Evolutionary conservation across 1,284 basidiomycete species (phyloP).

Genomic region (Trametes sp.): DNA sequence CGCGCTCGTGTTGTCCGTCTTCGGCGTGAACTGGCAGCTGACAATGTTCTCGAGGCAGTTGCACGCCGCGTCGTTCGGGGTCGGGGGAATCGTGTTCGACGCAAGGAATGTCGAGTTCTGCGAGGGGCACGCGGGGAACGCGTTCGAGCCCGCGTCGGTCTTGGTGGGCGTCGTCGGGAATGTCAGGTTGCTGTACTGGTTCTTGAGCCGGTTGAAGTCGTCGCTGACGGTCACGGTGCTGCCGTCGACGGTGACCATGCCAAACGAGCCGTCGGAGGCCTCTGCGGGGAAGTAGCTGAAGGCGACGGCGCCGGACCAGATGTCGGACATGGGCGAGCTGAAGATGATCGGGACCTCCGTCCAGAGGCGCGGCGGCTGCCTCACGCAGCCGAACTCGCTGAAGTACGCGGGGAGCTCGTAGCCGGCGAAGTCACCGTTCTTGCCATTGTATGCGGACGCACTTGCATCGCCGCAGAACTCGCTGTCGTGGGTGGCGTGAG

Average conservation of each 20-base stretch:
- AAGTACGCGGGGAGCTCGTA: slow-evolving; percentile 89
- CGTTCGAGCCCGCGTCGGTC: slow-evolving; percentile 58
- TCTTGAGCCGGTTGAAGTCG: slow-evolving; percentile 76
- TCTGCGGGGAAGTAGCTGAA: slow-evolving; percentile 88
- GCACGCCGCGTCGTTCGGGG: slow-evolving; percentile 84
- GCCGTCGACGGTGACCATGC: slow-evolving; percentile 82
- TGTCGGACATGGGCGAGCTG: slow-evolving; percentile 72
- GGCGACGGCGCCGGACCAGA: slow-evolving; percentile 90
- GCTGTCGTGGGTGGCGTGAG: slow-evolving; percentile 44
- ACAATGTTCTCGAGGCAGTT: slow-evolving; percentile 74
- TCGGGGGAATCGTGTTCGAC: slow-evolving; percentile 78
- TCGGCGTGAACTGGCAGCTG: slow-evolving; percentile 75
- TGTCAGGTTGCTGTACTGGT: slow-evolving; percentile 66
- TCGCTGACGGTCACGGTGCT: slow-evolving; percentile 64
- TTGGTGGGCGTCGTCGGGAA: slow-evolving; percentile 72
- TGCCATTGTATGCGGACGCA: slow-evolving; percentile 57
- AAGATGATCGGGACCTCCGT: slow-evolving; percentile 83
- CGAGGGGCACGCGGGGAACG: slow-evolving; percentile 72
- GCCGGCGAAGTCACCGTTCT: slow-evolving; percentile 62
- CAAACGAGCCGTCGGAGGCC: slow-evolving; percentile 74
- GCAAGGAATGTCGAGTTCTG: slow-evolving; percentile 68
- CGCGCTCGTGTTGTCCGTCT: slow-evolving; percentile 67
- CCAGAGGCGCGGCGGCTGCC: slow-evolving; percentile 74
- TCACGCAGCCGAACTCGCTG: slow-evolving; percentile 88
- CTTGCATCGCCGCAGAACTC: slow-evolving; percentile 83